Evolutionary conservation across 768 basidiomycete genomes (phyloP).

Genomic region (Suillus americanus): DNA sequence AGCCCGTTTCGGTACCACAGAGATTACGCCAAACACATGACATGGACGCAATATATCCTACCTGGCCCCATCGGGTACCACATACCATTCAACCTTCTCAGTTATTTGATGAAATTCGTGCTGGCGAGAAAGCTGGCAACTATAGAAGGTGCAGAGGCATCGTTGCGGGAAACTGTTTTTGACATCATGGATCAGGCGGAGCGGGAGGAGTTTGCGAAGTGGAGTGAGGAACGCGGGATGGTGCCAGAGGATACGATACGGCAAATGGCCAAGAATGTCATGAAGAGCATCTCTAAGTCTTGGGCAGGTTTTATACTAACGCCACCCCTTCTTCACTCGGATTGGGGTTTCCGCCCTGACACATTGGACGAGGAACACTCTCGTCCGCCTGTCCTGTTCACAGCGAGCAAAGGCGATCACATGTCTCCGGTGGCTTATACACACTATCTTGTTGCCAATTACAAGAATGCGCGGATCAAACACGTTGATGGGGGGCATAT

Average conservation of each 20-base stretch:
- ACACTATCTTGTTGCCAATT: conserved; percentile 46
- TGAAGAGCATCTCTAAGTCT: conserved; percentile 46
- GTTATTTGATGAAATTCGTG: conserved; percentile 30
- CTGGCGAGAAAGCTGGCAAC: conserved; percentile 39
- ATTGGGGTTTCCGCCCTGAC: conserved; percentile 50
- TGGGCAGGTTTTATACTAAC: conserved; percentile 54
- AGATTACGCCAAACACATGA: conserved; percentile 45
- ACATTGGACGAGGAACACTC: conserved; percentile 45
- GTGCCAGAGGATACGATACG: conserved; percentile 45
- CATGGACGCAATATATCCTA: conserved; percentile 46
- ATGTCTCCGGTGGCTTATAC: conserved; percentile 43
- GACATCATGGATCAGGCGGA: conserved; percentile 40
- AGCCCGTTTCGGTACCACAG: conserved; percentile 47
- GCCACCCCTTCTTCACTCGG: conserved; percentile 42
- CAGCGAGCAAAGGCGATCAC: conserved; percentile 43
- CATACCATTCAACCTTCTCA: conserved; percentile 40
- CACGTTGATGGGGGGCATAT: conserved; percentile 51
- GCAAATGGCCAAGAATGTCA: conserved; percentile 40
- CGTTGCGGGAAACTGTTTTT: conserved; percentile 39
- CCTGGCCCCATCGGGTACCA: conserved; percentile 44
- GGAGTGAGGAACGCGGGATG: conserved; percentile 40
- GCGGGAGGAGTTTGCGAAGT: conserved; percentile 34
- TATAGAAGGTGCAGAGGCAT: conserved; percentile 39
- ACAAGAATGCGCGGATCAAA: conserved; percentile 43
- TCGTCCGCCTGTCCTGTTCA: conserved; percentile 45